A percentile compares a stretch with the other conserved stretches of the same genome.
Evolutionary conservation across 2,329 filamentous ascomycete genomes (phyloP).

Genomic region (Aspergillus ustus): DNA sequence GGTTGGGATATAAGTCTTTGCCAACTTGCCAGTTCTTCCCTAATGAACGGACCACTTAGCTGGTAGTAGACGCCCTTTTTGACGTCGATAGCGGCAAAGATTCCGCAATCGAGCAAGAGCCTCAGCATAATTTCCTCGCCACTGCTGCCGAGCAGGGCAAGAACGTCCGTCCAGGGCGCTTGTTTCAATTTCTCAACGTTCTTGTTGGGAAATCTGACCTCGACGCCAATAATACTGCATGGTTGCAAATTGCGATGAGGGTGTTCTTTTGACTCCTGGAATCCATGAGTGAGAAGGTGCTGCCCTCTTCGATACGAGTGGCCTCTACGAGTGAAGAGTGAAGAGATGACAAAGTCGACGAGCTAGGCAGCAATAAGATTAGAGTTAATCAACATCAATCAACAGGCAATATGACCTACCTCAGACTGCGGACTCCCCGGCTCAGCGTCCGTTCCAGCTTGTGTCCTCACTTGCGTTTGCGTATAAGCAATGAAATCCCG

Average conservation of each 20-base stretch:
- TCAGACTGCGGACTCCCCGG: slow-evolving; percentile 64
- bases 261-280: slow-evolving; percentile 55
- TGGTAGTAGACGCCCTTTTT: slow-evolving; percentile 74
- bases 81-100: slow-evolving; percentile 69
- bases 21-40: slow-evolving; percentile 8
- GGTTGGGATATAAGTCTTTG: background rate
- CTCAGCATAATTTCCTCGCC: slow-evolving; percentile 79
- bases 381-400: background rate
- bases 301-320: slow-evolving; percentile 59
- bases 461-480: slow-evolving; percentile 58
- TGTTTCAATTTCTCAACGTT: slow-evolving; percentile 71
- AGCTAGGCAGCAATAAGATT: slow-evolving; percentile 56
- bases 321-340: slow-evolving; percentile 68
- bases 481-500: slow-evolving; percentile 66
- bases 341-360: slow-evolving; percentile 77
- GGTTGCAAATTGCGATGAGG: slow-evolving; percentile 34
- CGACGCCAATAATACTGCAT: slow-evolving; percentile 67
- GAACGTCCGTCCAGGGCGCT: slow-evolving; percentile 74
- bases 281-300: slow-evolving; percentile 85
- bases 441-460: slow-evolving; percentile 42
- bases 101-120: slow-evolving; percentile 74
- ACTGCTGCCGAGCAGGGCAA: slow-evolving; percentile 73
- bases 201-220: slow-evolving; percentile 68
- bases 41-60: slow-evolving; percentile 66
- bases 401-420: slow-evolving; percentile 49